Conservation (phyloP, 148 eudicot genomes). For the Rhododendron simsii region DNA sequence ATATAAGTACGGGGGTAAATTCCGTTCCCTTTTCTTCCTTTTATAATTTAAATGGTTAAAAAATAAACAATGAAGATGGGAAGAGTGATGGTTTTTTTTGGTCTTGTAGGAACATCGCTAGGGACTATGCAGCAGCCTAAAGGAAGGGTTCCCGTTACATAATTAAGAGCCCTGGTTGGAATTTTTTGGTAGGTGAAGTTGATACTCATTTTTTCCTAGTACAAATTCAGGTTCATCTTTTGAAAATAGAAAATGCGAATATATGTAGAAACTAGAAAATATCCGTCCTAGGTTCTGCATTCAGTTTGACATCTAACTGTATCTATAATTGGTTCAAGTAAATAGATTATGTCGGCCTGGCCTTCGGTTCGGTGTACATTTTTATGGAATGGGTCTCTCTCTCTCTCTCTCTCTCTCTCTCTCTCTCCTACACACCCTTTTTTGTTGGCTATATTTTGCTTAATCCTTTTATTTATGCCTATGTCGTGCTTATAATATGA, state of each 20-base stretch:
- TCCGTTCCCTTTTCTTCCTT: background rate
- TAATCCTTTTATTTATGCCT: background rate
- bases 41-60: background rate
- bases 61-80: background rate
- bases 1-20: background rate
- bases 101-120: constrained; percentile 23
- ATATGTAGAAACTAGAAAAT: constrained; percentile 3
- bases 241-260: constrained; percentile 9
- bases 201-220: background rate
- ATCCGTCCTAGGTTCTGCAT: constrained; percentile 10
- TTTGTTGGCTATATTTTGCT: background rate
- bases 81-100: background rate
- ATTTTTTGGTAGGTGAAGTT: constrained; percentile 17
- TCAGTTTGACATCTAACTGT: constrained; percentile 5
- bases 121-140: constrained; percentile 22
- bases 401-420: background rate
- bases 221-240: constrained; percentile 5
- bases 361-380: background rate
- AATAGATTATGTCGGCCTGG: background rate
- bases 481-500: background rate
- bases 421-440: background rate
- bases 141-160: constrained; percentile 26
- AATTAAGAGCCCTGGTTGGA: background rate
- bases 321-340: constrained; percentile 9
- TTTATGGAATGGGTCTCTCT: background rate